Base-by-base conservation (phyloP, 1,139 yeast genomes). In the Kurtzmaniella quercitrusa region DNA sequence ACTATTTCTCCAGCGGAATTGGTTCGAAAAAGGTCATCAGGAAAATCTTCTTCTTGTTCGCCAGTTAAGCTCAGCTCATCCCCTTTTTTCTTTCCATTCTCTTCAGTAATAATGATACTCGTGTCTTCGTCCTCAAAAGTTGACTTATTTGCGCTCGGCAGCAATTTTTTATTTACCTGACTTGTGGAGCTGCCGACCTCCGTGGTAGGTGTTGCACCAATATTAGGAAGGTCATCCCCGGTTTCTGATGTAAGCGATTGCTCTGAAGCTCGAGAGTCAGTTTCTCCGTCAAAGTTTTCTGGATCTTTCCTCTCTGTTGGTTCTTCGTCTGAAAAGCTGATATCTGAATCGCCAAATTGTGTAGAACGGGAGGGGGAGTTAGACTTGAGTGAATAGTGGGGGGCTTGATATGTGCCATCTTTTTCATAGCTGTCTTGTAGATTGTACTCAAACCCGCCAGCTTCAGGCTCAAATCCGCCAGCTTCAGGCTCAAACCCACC, bases 21-120 rank as follows among this genome's bases (percentile, higher is more conserved):
- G 12, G 14, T 24, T n/a, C 47, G 16, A 38, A 42, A 15, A 10
- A 19, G 46, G 1, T 44, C 45, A 19, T 51, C 54, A 10, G 57
- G 55, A 7, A 54, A 25, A 5, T n/a, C 39, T 21, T 27, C 44
- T 4, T 46, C 46, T 31, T 31, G n/a, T n/a, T 42, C 33, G 18
- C 39, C 39, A 17, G 3, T n/a, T 11, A 4, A 10, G 12, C 10
- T 6, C 31, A 27, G 6, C 14, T 27, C 10, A 23, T 7, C 14
- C 31, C 31, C 31, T 27, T 10, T 27, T 7, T 27, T n/a, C 14
- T 10, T 27, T n/a, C 10, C 10, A 3, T 27, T n/a, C 14, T 27
- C 31, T 7, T 11, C 23, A 21, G 8, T 21, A 21, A 5, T 21
- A 5, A 4, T 21, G 23, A n/a, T 21, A 21, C 23, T 21, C 23